Evolutionary conservation across 129 eudicot species (phyloP), one percentile per base, ranked within the genome.

Genomic region (Arctium minus): DNA sequence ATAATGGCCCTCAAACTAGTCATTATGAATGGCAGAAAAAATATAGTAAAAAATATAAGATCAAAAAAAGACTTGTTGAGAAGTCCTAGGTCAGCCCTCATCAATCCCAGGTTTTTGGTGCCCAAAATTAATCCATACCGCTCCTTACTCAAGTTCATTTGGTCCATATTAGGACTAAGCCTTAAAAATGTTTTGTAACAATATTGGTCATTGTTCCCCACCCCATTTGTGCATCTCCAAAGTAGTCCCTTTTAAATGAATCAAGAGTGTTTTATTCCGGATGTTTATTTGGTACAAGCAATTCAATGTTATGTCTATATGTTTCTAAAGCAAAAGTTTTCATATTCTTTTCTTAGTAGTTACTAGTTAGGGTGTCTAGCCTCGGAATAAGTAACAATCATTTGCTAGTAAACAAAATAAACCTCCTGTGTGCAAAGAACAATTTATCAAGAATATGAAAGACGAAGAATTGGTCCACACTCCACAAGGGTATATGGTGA

Each of bases 391-490:
- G 76, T 70, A 17, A 73, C 64, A 53, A 1, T 29, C n/a, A 11
- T 74, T 42, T 42, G n/a, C 50, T 75, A 65, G 68, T 8, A 75
- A 27, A 81, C 22, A 48, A 73, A 72, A 29, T 32, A 56, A 38
- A 30, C 32, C 31, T 56, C 53, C 46, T 74, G 44, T 60, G 6
- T 10, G 27, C 67, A 60, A 2, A 72, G 73, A 40, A 81, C 18
- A 74, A 31, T 17, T 75, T 82, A 82, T 67, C 80, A 65, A 18
- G 85, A 82, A 82, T 75, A 80, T 64, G 38, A 30, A 42, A 31
- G 8, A 65, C 27, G 44, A 40, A 7, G 27, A 75, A 65, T 7
- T 65, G 85, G 76, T 75, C 80, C 76, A 82, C 27, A 22, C 27
- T 22, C 27, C 27, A 42, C 67, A 53, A 70, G 39, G 73, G 42